phyloP scores from a whole-genome alignment of 306 rosid genomes.

The Rosa rugosa region DNA sequence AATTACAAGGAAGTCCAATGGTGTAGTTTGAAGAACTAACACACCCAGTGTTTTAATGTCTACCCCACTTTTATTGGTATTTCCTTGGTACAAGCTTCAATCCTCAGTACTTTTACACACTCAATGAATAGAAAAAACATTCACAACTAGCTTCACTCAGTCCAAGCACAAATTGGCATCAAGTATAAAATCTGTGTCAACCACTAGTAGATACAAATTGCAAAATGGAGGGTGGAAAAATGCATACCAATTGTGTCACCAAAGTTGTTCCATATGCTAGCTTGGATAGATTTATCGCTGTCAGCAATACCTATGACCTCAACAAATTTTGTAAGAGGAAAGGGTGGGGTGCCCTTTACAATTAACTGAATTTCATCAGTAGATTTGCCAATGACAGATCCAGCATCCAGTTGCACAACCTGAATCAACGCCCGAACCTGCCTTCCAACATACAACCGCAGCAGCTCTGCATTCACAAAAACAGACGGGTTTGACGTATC shows the following conservation, averaged over 20 bases:
- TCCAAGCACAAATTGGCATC: not conserved
- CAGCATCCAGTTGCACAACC: slow-evolving; percentile 53
- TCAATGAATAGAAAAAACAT: not conserved
- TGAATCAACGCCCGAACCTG: slow-evolving; percentile 76
- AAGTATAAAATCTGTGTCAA: not conserved
- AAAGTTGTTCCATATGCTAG: slow-evolving; percentile 80
- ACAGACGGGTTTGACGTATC: slow-evolving; percentile 76
- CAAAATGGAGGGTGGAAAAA: not conserved
- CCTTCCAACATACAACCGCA: slow-evolving; percentile 62
- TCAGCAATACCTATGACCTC: slow-evolving; percentile 90
- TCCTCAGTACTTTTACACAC: not conserved
- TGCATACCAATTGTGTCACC: slow-evolving; percentile 71
- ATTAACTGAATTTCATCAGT: slow-evolving; percentile 68
- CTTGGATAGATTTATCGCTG: slow-evolving; percentile 64
- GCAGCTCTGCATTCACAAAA: slow-evolving; percentile 68
- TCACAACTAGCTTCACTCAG: not conserved
- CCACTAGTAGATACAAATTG: not conserved
- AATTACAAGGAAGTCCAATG: not conserved
- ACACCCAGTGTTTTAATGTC: not conserved
- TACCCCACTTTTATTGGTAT: too few species aligned
- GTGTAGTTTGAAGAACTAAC: not conserved
- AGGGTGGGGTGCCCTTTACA: slow-evolving; percentile 59
- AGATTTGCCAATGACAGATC: slow-evolving; percentile 62
- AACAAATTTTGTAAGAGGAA: slow-evolving; percentile 57
- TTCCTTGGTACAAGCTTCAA: not conserved